Base-by-base conservation (phyloP, 345 rosid species). In the Salix brachista region DNA sequence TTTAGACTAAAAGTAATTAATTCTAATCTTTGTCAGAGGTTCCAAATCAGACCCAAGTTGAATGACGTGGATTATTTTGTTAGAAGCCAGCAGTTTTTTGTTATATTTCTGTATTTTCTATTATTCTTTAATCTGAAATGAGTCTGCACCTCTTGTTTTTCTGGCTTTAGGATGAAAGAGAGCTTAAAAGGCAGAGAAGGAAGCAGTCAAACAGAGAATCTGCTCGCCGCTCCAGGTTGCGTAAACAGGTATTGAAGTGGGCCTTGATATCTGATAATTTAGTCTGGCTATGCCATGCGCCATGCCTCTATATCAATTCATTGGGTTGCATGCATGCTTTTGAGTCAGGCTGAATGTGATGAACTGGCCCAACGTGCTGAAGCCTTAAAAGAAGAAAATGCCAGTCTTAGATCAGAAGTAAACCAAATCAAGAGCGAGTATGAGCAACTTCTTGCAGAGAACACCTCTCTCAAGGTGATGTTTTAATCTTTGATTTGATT, bases 171-270 rank as follows among this genome's bases (percentile, higher is more conserved):
- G 98, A 95, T 78, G 99, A 95, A 77, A 87, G 98, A 80, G 99
- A 96, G 81, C 75, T 96, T 65, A 96, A 96, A 88, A 86, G 96
- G 75, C 99, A 93, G 83, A 91, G 90, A 84, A 85, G 99, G 83
- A 96, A 96, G 87, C 99, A 96, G 83, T 96, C 99, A 70, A 96
- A 96, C 83, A 87, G 99, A 85, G 99, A 96, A 88, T 96, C 99
- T 72, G 99, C 99, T 73, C 90, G 98, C 28, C 88, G 97, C 54
- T 96, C 99, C 62, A 88, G 99, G 79, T 84, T 96, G 90, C 97
- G 98, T 71, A 96, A 96, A 80, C 99, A 93, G 99, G 99, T 96
- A 88, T 60, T 52, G 21, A 77, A 82, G 48, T 76, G 26, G n/a
- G 28, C 61, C 61, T 65, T 28, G 44, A 37, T 70, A 65, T 16